phyloP scores from a whole-genome alignment of 768 basidiomycete species.

The Imleria badia region DNA sequence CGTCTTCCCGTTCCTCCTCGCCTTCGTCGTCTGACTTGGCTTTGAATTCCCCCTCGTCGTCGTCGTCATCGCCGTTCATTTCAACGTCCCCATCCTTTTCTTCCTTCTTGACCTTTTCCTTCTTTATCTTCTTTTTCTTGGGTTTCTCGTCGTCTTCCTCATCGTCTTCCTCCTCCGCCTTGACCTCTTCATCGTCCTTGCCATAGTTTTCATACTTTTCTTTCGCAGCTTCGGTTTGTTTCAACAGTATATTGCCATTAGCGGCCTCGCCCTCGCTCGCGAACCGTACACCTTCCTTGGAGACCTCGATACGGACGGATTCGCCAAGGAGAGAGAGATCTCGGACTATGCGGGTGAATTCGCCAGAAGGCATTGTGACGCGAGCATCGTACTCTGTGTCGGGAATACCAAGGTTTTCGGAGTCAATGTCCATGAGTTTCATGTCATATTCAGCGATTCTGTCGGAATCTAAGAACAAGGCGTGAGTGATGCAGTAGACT shows the following conservation, averaged over 20 bases:
- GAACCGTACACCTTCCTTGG: conserved; percentile 94
- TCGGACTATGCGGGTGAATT: conserved; percentile 91
- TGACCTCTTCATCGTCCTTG: conserved; percentile 41
- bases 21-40: conserved; percentile 45
- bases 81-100: conserved; percentile 44
- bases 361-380: conserved; percentile 79
- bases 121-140: conserved; percentile 32
- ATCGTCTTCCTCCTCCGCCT: conserved; percentile 44
- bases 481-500: background rate
- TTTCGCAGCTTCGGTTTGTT: conserved; percentile 61
- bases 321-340: conserved; percentile 91
- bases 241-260: conserved; percentile 82
- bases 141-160: conserved; percentile 32
- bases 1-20: conserved; percentile 49
- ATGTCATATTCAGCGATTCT: conserved; percentile 97
- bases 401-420: conserved; percentile 92
- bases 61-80: conserved; percentile 50
- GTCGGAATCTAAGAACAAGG: conserved; percentile 62
- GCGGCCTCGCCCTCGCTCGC: conserved; percentile 92
- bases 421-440: conserved; percentile 99
- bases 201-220: conserved; percentile 42
- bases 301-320: conserved; percentile 91
- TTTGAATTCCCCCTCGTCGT: conserved; percentile 42
- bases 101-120: conserved; percentile 42
- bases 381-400: conserved; percentile 97